A percentile compares a stretch with the other conserved stretches of the same genome.
phyloP scores from a whole-genome alignment of 2,329 filamentous ascomycete species.

The Colletotrichum costaricense region DNA sequence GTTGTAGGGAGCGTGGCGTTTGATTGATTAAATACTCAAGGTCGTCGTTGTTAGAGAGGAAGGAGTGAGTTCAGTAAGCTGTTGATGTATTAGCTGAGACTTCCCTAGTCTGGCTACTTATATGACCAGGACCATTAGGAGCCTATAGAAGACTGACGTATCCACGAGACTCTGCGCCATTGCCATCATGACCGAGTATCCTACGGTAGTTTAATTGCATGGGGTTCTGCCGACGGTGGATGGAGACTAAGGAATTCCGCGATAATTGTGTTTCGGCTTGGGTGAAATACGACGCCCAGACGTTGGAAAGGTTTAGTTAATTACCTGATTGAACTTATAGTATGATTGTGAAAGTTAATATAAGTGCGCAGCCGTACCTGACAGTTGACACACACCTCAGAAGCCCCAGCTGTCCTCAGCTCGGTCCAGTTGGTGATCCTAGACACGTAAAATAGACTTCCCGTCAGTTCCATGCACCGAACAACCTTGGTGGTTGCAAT shows the following conservation, averaged over 20 bases:
- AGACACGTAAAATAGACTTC: not conserved
- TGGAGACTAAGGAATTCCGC: not conserved
- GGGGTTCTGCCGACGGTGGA: not conserved
- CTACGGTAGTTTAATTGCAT: not conserved
- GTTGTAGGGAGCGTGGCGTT: not conserved
- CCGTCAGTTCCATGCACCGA: not conserved
- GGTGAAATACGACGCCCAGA: not conserved
- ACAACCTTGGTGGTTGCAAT: not conserved
- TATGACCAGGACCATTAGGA: not conserved
- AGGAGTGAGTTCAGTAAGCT: not conserved
- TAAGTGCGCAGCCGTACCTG: not conserved
- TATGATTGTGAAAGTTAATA: not conserved
- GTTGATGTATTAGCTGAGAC: not conserved
- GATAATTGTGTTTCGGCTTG: not conserved
- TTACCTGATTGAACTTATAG: not conserved
- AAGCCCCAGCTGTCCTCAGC: not conserved
- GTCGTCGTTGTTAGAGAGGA: not conserved
- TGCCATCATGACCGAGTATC: not conserved
- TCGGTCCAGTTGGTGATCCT: not conserved
- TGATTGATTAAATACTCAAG: not conserved
- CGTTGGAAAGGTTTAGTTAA: not conserved
- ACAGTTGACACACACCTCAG: not conserved
- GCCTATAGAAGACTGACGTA: not conserved
- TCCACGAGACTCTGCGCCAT: not conserved
- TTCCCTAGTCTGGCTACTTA: not conserved